These are phyloP conservation scores for Plasmodium falciparum DNA, from an alignment of 169 alveolate species.

Conservation along the genomic window DNA sequence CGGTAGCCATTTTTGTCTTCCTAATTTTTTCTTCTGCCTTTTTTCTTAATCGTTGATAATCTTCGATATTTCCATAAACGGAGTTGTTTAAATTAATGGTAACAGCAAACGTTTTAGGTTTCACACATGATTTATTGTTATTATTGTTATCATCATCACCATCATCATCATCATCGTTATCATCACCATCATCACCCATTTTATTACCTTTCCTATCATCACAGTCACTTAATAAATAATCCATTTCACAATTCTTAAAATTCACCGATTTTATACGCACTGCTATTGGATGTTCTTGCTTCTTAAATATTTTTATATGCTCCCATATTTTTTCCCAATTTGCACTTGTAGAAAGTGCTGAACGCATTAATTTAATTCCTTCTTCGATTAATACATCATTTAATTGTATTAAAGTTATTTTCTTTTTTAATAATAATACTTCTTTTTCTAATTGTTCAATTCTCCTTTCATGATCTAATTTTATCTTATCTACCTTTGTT, in stretches of 20 bases:
- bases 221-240: slow-evolving; percentile 70
- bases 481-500: slow-evolving; percentile 89
- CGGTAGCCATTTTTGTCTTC: slow-evolving; percentile 91
- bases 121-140: slow-evolving; percentile 26
- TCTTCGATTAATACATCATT: slow-evolving; percentile 88
- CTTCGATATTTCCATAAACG: slow-evolving; percentile 91
- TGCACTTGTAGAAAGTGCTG: slow-evolving; percentile 90
- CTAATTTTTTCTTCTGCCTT: slow-evolving; percentile 88
- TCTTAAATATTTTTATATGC: slow-evolving; percentile 91
- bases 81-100: slow-evolving; percentile 84
- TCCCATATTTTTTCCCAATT: slow-evolving; percentile 93
- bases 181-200: slow-evolving; percentile 73
- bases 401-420: slow-evolving; percentile 85
- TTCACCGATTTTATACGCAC: slow-evolving; percentile 87
- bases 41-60: slow-evolving; percentile 90
- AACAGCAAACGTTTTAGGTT: slow-evolving; percentile 71
- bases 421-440: slow-evolving; percentile 84
- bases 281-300: slow-evolving; percentile 92
- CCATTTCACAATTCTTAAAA: slow-evolving; percentile 84
- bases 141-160: slow-evolving; percentile 19
- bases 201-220: slow-evolving; percentile 6
- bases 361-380: slow-evolving; percentile 82
- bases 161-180: slow-evolving; percentile 57
- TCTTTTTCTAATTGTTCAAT: slow-evolving; percentile 81
- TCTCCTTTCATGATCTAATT: slow-evolving; percentile 92